Conservation (phyloP, 768 basidiomycete genomes). For the Austroboletus eburneus region DNA sequence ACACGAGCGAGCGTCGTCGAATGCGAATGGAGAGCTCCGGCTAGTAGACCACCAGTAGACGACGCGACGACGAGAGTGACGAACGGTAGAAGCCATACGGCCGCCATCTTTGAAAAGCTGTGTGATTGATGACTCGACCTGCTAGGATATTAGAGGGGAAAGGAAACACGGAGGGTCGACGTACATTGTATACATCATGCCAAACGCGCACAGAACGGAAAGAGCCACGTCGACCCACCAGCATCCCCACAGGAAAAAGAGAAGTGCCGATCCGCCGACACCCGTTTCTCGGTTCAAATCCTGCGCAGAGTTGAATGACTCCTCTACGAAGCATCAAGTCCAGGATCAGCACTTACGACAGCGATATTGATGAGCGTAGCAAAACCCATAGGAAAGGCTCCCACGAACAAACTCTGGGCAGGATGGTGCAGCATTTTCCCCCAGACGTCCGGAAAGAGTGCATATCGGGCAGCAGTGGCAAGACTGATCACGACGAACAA, state of each 20-base stretch:
- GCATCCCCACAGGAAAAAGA: conserved; percentile 43
- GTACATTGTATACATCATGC: conserved; percentile 48
- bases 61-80: conserved; percentile 52
- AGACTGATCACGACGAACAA: conserved; percentile 35
- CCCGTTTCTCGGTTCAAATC: conserved; percentile 34
- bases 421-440: conserved; percentile 42
- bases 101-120: conserved; percentile 36
- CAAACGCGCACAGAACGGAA: conserved; percentile 43
- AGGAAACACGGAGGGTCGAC: background rate
- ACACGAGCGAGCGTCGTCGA: conserved; percentile 37
- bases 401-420: conserved; percentile 43
- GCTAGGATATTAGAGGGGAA: conserved; percentile 4
- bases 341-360: conserved; percentile 27
- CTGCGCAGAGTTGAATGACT: conserved; percentile 9
- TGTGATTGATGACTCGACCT: conserved; percentile 46
- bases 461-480: conserved; percentile 39
- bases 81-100: conserved; percentile 49
- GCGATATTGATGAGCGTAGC: conserved; percentile 41
- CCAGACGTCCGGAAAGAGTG: conserved; percentile 41
- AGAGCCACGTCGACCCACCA: conserved; percentile 48
- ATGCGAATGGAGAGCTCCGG: conserved; percentile 34
- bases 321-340: background rate
- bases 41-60: conserved; percentile 45
- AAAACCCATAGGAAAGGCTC: conserved; percentile 43
- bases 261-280: conserved; percentile 34